These are phyloP conservation scores for Crassisporium funariophilum DNA, from an alignment of 768 basidiomycete species.

Conservation along the genomic window DNA sequence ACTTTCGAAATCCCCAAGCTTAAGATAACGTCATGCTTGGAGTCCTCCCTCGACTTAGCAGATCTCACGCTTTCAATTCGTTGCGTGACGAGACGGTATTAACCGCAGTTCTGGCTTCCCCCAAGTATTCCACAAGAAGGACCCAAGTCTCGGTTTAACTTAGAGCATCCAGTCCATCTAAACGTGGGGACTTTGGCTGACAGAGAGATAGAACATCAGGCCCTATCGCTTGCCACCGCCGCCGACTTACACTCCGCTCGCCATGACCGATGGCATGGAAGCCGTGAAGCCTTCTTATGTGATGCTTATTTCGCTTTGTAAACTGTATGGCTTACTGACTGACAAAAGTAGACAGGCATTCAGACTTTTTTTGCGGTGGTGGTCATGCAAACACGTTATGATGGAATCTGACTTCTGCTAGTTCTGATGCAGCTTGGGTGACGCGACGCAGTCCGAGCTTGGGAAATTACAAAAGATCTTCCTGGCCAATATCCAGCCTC, in stretches of 20 bases:
- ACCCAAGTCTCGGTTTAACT: constrained; percentile 7
- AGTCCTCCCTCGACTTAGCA: too few species aligned
- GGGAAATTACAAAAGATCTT: too few species aligned
- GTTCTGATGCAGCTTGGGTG: too few species aligned
- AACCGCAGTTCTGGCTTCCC: too few species aligned
- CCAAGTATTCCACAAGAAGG: constrained; percentile 8
- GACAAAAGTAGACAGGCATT: not conserved
- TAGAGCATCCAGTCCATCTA: constrained; percentile 4
- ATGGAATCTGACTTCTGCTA: not conserved
- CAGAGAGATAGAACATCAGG: not conserved
- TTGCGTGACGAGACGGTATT: too few species aligned
- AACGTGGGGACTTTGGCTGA: not conserved
- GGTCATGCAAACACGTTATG: not conserved
- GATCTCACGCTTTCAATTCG: too few species aligned
- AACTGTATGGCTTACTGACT: constrained; percentile 8
- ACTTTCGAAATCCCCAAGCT: too few species aligned
- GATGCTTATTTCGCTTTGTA: constrained; percentile 14
- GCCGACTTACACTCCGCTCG: constrained; percentile 15
- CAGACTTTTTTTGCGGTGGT: not conserved
- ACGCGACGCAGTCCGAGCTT: too few species aligned
- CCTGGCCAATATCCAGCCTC: too few species aligned
- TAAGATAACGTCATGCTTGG: too few species aligned
- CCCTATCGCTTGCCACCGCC: constrained; percentile 19
- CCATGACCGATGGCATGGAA: constrained; percentile 18
- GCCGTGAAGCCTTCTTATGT: constrained; percentile 17